Evolutionary conservation across 2,329 filamentous ascomycete species (phyloP).

Genomic region (Calycina marina): DNA sequence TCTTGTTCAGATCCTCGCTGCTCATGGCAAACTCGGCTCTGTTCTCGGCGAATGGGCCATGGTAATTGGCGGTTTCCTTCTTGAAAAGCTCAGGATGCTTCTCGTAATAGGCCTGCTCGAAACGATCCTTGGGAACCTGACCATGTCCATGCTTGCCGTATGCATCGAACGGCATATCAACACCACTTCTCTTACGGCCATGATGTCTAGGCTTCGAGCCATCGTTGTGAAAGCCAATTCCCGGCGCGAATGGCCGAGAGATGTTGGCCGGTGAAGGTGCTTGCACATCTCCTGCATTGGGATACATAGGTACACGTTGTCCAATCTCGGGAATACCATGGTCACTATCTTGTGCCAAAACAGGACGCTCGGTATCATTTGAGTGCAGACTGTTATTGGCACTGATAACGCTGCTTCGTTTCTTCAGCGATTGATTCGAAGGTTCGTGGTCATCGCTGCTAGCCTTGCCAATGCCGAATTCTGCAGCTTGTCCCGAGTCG

Average conservation of each 20-base stretch:
- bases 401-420: slow-evolving; percentile 42
- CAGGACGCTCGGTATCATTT: slow-evolving; percentile 32
- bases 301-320: slow-evolving; percentile 84
- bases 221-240: slow-evolving; percentile 38
- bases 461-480: slow-evolving; percentile 67
- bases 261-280: slow-evolving; percentile 67
- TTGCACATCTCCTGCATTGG: slow-evolving; percentile 86
- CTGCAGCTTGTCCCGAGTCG: slow-evolving; percentile 73
- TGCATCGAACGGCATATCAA: slow-evolving; percentile 66
- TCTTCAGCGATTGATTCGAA: slow-evolving; percentile 39
- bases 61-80: slow-evolving; percentile 50
- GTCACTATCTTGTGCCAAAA: slow-evolving; percentile 51
- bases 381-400: slow-evolving; percentile 30
- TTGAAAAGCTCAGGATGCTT: slow-evolving; percentile 75
- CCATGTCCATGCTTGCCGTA: slow-evolving; percentile 90
- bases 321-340: slow-evolving; percentile 89
- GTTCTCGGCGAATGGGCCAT: slow-evolving; percentile 29
- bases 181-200: slow-evolving; percentile 59
- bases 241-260: slow-evolving; percentile 13
- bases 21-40: slow-evolving; percentile 67
- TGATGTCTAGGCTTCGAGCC: slow-evolving; percentile 40
- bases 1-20: slow-evolving; percentile 77
- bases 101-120: slow-evolving; percentile 83
- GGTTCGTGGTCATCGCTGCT: slow-evolving; percentile 36
- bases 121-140: slow-evolving; percentile 57